These are phyloP conservation scores for Candida gigantensis DNA, from an alignment of 1,139 yeast species.

Conservation along the genomic window DNA sequence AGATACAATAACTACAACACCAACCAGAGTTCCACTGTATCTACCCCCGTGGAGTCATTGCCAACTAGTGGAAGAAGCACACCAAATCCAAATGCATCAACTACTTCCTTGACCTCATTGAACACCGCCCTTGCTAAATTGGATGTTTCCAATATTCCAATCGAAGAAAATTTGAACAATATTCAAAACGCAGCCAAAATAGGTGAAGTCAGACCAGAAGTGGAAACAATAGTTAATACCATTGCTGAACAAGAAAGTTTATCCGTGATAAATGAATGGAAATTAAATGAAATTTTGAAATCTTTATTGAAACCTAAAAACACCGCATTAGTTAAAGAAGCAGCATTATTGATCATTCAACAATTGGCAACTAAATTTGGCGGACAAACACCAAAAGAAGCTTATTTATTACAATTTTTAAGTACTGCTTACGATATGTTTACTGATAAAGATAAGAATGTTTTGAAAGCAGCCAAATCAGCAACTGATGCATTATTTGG, in stretches of 20 bases:
- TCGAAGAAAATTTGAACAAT: slow-evolving; percentile 57
- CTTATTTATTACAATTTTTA: slow-evolving; percentile 63
- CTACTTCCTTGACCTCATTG: slow-evolving; percentile 72
- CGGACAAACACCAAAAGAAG: slow-evolving; percentile 72
- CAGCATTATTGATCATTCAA: slow-evolving; percentile 67
- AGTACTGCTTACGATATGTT: slow-evolving; percentile 60
- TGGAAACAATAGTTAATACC: slow-evolving; percentile 54
- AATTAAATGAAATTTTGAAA: slow-evolving; percentile 58
- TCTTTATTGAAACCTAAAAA: slow-evolving; percentile 74
- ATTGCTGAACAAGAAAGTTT: slow-evolving; percentile 48
- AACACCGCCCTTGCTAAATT: slow-evolving; percentile 70
- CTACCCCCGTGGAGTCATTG: slow-evolving; percentile 35
- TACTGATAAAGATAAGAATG: slow-evolving; percentile 86
- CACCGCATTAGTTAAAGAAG: slow-evolving; percentile 72
- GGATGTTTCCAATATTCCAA: slow-evolving; percentile 59
- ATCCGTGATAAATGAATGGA: slow-evolving; percentile 62
- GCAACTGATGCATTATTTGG: slow-evolving; percentile 69
- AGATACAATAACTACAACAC: slow-evolving; percentile 10
- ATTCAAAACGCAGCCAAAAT: slow-evolving; percentile 60
- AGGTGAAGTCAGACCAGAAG: slow-evolving; percentile 65
- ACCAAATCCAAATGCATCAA: slow-evolving; percentile 47
- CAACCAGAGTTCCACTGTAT: slow-evolving; percentile 15
- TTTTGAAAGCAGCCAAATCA: slow-evolving; percentile 77
- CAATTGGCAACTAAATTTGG: slow-evolving; percentile 67
- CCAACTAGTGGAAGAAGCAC: slow-evolving; percentile 45